Base-by-base conservation (phyloP, 805 yeast genomes). In the Saccharomycopsis capsularis region DNA sequence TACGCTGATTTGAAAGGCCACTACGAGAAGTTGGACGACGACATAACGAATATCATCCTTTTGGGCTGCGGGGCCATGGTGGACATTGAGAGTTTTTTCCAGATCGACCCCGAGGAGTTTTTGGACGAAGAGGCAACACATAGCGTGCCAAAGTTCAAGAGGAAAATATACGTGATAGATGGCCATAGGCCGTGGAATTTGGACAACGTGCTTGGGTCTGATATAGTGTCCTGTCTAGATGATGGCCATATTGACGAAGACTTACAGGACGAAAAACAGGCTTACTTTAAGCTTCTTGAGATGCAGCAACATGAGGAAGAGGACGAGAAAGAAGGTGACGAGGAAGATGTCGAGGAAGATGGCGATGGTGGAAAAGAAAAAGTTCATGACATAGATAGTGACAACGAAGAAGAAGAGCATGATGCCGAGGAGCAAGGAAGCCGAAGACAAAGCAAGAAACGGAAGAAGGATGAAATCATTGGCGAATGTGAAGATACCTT, bases 121-220 rank as follows among this genome's bases (percentile, higher is more conserved):
- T 55, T 80, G 11, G 68, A 63, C 5, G 59, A 58, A 16, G 55
- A 54, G 4, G 60, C 52, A 18, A 15, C 3, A 2, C n/a, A 5
- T 3, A 19, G 18, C 7, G 24, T 22, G 4, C 41, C 58, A n/a
- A 59, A 62, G 40, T 62, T 73, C 37, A 74, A 67, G 42, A 73
- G 93, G 55, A 78, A 73, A 49, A 75, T 91, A 2, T 95, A 87
- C 59, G 76, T 95, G 9, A 73, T 93, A 48, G 99, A 93, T 65
- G 89, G 95, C 2, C 93, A 85, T 56, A 70, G 98, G 55, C 99
- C 99, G 3, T 93, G 99, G 98, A 90, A 90, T 65, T 68, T 93
- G 55, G 96, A 90, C 62, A 93, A 93, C 61, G 60, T 93, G 42
- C 90, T 85, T 70, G 96, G 95, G 1, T 81, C 91, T 4, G 78